Conservation (phyloP, 2,329 filamentous ascomycete genomes). For the Davidsoniella australis region DNA sequence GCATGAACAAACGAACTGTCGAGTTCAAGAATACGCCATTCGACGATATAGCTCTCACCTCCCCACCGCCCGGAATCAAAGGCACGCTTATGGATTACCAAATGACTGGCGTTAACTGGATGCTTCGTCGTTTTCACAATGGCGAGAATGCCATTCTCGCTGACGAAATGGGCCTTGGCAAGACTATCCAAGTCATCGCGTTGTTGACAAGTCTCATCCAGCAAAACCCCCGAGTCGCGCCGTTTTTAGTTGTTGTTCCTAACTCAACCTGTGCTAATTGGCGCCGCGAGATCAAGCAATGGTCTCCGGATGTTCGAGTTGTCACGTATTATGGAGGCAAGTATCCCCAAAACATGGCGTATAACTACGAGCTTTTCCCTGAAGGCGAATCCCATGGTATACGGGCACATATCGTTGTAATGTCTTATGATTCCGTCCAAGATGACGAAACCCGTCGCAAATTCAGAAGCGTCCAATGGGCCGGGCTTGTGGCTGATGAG, state of each 20-base stretch:
- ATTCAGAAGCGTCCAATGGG: constrained; percentile 63
- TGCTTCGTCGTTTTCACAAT: constrained; percentile 75
- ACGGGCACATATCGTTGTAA: constrained; percentile 80
- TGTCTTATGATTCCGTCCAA: constrained; percentile 79
- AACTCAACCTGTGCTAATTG: constrained; percentile 96
- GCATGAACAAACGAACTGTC: constrained; percentile 50
- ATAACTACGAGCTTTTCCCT: constrained; percentile 74
- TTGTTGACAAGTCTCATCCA: constrained; percentile 60
- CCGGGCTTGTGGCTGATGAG: constrained; percentile 81
- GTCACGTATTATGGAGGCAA: constrained; percentile 82
- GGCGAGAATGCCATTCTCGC: constrained; percentile 78
- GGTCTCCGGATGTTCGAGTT: constrained; percentile 70
- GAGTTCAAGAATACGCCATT: constrained; percentile 53
- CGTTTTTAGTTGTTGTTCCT: constrained; percentile 82
- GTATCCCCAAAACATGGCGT: constrained; percentile 57
- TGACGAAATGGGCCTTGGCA: constrained; percentile 96
- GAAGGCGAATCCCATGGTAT: constrained; percentile 42
- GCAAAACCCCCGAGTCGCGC: constrained; percentile 56
- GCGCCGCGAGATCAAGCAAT: constrained; percentile 88
- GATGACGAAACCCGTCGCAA: constrained; percentile 50
- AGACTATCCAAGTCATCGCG: constrained; percentile 84
- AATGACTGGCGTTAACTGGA: constrained; percentile 83
- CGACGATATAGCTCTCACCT: constrained; percentile 36
- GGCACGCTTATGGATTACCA: constrained; percentile 90
- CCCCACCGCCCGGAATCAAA: constrained; percentile 56